Evolutionary conservation across 2,329 filamentous ascomycete genomes (phyloP).

Genomic region (Aspergillus udagawae): DNA sequence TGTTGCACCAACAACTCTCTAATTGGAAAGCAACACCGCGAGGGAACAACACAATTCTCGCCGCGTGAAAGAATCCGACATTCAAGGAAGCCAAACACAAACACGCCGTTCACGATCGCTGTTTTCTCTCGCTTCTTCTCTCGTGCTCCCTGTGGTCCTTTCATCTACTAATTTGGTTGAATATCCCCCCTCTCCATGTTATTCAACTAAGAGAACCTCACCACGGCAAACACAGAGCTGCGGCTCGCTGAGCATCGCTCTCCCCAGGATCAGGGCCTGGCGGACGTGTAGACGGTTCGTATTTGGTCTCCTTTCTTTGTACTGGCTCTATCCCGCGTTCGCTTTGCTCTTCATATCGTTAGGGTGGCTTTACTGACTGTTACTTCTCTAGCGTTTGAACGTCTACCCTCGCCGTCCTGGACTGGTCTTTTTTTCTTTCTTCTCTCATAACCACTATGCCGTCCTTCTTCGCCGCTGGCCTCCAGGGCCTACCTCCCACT

Average conservation of each 20-base stretch:
- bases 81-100: constrained; percentile 9
- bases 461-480: constrained; percentile 39
- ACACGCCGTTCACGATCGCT: constrained; percentile 18
- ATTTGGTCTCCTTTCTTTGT: constrained; percentile 8
- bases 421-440: constrained; percentile 21
- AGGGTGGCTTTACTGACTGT: constrained; percentile 18
- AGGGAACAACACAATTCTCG: constrained; percentile 5
- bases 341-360: neutral
- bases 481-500: constrained; percentile 40
- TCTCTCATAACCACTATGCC: constrained; percentile 31
- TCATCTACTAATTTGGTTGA: constrained; percentile 1
- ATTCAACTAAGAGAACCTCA: constrained; percentile 35
- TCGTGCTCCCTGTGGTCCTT: constrained; percentile 10
- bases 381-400: constrained; percentile 18
- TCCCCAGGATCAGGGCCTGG: constrained; percentile 37
- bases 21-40: neutral
- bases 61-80: constrained; percentile 11
- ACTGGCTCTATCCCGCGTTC: constrained; percentile 1
- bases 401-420: constrained; percentile 38
- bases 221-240: constrained; percentile 31
- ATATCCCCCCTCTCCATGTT: constrained; percentile 32
- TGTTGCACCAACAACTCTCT: constrained; percentile 2
- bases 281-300: constrained; percentile 43
- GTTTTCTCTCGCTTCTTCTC: constrained; percentile 23
- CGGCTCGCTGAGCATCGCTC: constrained; percentile 40